Percentiles rank a stretch among this genome's conserved stretches.
Evolutionary conservation across 2,329 filamentous ascomycete genomes (phyloP).

Genomic region (Talaromyces amestolkiae): DNA sequence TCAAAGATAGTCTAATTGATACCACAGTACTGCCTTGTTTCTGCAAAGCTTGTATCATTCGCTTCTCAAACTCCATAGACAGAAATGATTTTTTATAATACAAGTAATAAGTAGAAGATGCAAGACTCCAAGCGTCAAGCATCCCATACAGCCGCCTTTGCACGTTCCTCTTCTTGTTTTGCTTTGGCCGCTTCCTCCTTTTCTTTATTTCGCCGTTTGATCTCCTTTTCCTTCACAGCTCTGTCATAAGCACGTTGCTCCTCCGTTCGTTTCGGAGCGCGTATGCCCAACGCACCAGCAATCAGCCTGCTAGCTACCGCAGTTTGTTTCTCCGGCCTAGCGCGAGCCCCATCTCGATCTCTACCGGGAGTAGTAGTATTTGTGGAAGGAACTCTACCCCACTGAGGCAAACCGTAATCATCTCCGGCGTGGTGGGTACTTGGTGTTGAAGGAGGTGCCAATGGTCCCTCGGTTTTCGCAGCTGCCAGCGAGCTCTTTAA

Average conservation of each 20-base stretch:
- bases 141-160: constrained; percentile 86
- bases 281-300: constrained; percentile 78
- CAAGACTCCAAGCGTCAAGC: constrained; percentile 42
- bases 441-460: constrained; percentile 66
- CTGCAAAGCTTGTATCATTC: background rate
- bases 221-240: constrained; percentile 79
- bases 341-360: constrained; percentile 20
- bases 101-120: background rate
- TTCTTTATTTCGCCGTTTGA: constrained; percentile 70
- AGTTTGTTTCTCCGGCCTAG: constrained; percentile 84
- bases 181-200: constrained; percentile 62
- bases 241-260: constrained; percentile 86
- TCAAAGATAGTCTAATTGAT: background rate
- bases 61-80: background rate
- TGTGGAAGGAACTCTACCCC: constrained; percentile 18
- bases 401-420: constrained; percentile 1
- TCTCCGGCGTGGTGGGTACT: constrained; percentile 31
- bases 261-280: constrained; percentile 76
- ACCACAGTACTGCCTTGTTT: background rate
- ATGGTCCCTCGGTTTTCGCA: constrained; percentile 28
- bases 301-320: constrained; percentile 88
- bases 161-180: constrained; percentile 65
- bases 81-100: background rate
- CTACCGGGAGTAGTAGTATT: constrained; percentile 10
- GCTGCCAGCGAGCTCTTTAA: constrained; percentile 27